phyloP scores from a whole-genome alignment of 345 rosid genomes.

The Bruguiera parviflora region DNA sequence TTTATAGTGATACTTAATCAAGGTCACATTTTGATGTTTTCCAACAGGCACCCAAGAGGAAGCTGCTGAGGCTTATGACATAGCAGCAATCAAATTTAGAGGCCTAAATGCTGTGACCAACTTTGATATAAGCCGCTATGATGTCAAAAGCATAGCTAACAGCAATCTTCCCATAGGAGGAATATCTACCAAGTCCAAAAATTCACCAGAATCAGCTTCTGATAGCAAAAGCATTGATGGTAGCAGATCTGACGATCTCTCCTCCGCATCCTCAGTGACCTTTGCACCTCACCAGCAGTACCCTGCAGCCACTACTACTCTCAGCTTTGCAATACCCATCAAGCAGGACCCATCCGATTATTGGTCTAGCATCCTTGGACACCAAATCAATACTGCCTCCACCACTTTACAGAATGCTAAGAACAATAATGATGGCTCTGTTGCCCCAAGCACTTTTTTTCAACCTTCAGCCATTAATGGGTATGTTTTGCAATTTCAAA shows the following conservation, averaged over 20 bases:
- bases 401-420: conserved; percentile 6
- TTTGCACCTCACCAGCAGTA: conserved; percentile 32
- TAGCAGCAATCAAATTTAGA: conserved; percentile 82
- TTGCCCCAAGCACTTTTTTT: conserved; percentile 17
- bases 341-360: conserved; percentile 57
- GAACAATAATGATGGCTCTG: conserved; percentile 9
- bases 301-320: conserved; percentile 18
- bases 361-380: conserved; percentile 60
- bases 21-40: not conserved
- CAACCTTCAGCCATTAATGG: conserved; percentile 7
- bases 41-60: conserved; percentile 78
- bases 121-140: conserved; percentile 88
- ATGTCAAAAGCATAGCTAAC: conserved; percentile 73
- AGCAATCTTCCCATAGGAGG: conserved; percentile 88
- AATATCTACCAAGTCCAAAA: conserved; percentile 39
- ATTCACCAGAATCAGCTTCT: conserved; percentile 39
- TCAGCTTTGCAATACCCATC: conserved; percentile 45
- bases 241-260: conserved; percentile 40
- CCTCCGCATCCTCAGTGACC: conserved; percentile 46
- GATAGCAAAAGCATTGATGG: conserved; percentile 42
- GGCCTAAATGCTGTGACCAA: conserved; percentile 91
- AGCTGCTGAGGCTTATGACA: conserved; percentile 72
- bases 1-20: too few relatives aligned
- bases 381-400: conserved; percentile 1
- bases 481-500: conserved; percentile 27